A percentile compares a stretch with the other conserved stretches of the same genome.
phyloP scores from a whole-genome alignment of 169 alveolate genomes.

The Theileria parva region DNA sequence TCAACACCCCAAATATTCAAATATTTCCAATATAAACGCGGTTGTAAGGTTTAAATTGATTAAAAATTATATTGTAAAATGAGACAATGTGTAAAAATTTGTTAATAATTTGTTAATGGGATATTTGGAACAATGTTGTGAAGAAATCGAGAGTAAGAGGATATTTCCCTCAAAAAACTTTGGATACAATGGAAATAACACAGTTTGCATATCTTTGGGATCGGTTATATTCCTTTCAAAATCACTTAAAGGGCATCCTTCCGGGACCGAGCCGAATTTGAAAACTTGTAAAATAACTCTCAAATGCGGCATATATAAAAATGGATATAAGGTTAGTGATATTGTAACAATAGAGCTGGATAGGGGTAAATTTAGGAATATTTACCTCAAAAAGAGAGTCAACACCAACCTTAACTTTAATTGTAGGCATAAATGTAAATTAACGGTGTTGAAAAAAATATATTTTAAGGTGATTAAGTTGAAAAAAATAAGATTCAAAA shows the following conservation, averaged over 20 bases:
- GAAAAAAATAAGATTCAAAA: neutral
- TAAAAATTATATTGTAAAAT: too few relatives aligned
- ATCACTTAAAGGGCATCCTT: neutral
- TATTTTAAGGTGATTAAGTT: neutral
- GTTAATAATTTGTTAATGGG: neutral
- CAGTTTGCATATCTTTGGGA: neutral
- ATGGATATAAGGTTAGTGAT: neutral
- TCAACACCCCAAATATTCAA: neutral
- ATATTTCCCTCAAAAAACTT: neutral
- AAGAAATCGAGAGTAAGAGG: neutral
- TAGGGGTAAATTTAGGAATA: neutral
- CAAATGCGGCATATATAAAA: neutral
- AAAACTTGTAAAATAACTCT: neutral
- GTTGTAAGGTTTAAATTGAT: too few relatives aligned
- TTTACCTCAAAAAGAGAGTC: neutral
- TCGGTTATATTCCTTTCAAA: neutral
- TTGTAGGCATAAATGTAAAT: neutral
- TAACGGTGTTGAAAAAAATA: too few relatives aligned
- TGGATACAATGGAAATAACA: neutral
- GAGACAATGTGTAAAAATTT: too few relatives aligned
- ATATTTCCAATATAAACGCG: too few relatives aligned
- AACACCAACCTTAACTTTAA: too few relatives aligned
- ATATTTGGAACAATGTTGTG: neutral
- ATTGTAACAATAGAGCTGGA: neutral
- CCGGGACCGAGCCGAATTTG: neutral